Base-by-base conservation (phyloP, 352 stramenopile genomes). In the Globisporangium nodosum region DNA sequence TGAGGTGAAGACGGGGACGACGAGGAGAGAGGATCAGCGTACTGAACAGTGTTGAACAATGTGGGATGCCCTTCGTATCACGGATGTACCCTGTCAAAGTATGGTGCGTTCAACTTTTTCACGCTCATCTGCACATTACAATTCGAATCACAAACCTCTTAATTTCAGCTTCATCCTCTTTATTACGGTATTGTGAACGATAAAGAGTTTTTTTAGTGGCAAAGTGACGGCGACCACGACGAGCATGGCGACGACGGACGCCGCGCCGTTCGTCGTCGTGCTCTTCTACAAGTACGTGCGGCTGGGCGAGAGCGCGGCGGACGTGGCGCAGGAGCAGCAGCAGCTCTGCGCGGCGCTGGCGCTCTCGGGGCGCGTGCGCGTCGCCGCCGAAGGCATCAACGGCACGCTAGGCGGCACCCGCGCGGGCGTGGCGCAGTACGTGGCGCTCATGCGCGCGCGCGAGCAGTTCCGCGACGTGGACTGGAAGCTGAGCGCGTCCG, bases 381-480 rank as follows among this genome's bases (percentile, higher is more conserved):
- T 96, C 31, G 82, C 84, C 13, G 55, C 69, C n/a, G 87, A 96
- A 56, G 87, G 87, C 45, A 83, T 96, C 65, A 96, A 96, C 60
- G 87, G 87, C 48, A 95, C 87, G 49, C 69, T 96, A 1, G 81
- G 78, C 20, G 85, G 84, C 16, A 58, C 61, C 3, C 54, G 43
- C 0, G 52, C 50, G 18, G 62, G 21, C 51, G 70, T 96, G 42
- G 66, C 85, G 21, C 60, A 69, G 56, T 96, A 96, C 73, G 74
- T 91, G 13, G 58, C 68, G 12, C 31, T 7, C 8, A 94, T 92
- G 78, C 40, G 75, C 50, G 49, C 70, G 42, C 53, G 66, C 35
- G 33, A 50, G 31, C 60, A 63, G 20, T 74, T 74, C 52, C 33
- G 30, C 20, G 70, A 48, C n/a, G 71, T 95, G 47, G 87, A 95